Evolutionary conservation across 2,329 filamentous ascomycete genomes (phyloP).

Genomic region (Microthyrium microscopicum): DNA sequence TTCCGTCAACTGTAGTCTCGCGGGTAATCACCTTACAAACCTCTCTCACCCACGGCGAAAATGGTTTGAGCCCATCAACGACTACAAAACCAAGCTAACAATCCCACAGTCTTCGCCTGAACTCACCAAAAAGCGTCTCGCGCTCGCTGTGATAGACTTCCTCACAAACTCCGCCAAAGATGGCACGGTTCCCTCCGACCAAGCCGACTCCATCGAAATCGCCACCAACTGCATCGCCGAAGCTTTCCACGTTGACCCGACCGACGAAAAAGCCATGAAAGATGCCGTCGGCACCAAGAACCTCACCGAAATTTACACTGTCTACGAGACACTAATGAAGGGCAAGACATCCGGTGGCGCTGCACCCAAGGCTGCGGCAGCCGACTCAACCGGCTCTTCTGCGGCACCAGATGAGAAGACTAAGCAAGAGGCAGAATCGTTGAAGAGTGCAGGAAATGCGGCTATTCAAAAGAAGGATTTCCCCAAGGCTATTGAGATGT

Average conservation of each 20-base stretch:
- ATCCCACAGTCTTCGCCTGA: too few species aligned
- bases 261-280: slow-evolving; percentile 52
- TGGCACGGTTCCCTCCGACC: slow-evolving; percentile 73
- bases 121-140: slow-evolving; percentile 85
- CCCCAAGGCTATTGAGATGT: slow-evolving; percentile 60
- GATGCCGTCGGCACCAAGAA: slow-evolving; percentile 74
- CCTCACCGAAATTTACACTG: slow-evolving; percentile 78
- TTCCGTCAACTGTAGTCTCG: too few species aligned
- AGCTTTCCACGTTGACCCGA: slow-evolving; percentile 85
- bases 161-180: slow-evolving; percentile 70
- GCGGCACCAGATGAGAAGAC: slow-evolving; percentile 11
- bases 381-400: too few species aligned
- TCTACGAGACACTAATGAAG: slow-evolving; percentile 94
- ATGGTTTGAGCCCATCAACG: too few species aligned
- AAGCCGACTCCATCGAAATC: slow-evolving; percentile 86
- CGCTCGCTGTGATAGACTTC: slow-evolving; percentile 94
- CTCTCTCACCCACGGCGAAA: too few species aligned
- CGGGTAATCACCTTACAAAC: too few species aligned
- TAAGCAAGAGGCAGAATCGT: slow-evolving; percentile 66
- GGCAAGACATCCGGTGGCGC: slow-evolving; percentile 35
- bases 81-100: too few species aligned
- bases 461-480: slow-evolving; percentile 95
- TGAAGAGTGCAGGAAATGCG: slow-evolving; percentile 84
- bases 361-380: slow-evolving; percentile 22
- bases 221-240: slow-evolving; percentile 89